A percentile compares a stretch with the other conserved stretches of the same genome.
phyloP scores from a whole-genome alignment of 257 asterid species.

The Lantana camara region DNA sequence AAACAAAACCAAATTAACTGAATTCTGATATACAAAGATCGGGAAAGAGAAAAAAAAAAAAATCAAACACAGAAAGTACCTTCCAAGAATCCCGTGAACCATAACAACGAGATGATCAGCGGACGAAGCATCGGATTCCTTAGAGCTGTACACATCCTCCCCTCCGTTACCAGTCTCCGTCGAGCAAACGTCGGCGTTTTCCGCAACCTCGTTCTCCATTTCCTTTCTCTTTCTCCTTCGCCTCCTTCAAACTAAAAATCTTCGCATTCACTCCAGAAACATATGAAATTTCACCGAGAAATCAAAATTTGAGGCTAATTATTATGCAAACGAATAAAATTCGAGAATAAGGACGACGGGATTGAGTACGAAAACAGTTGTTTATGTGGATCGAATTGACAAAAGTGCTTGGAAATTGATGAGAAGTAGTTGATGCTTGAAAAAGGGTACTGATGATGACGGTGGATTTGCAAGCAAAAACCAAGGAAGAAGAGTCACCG shows the following conservation, averaged over 20 bases:
- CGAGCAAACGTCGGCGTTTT: constrained; percentile 47
- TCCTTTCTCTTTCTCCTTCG: not conserved
- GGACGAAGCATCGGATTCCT: constrained; percentile 54
- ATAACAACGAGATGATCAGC: constrained; percentile 96
- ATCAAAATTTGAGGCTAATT: not conserved
- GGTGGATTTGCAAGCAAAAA: constrained; percentile 18
- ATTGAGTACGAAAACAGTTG: constrained; percentile 15
- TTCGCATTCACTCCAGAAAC: constrained; percentile 25
- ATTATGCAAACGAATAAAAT: not conserved
- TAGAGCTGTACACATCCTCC: constrained; percentile 69
- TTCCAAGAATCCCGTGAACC: constrained; percentile 99
- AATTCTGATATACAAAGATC: constrained; percentile 1
- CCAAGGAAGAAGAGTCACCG: not conserved
- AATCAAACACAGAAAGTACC: constrained; percentile 53
- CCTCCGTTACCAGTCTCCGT: constrained; percentile 65
- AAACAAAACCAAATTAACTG: constrained; percentile 1
- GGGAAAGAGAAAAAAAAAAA: not conserved
- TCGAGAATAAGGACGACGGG: not conserved
- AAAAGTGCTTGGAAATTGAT: constrained; percentile 12
- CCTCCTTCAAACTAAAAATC: not conserved
- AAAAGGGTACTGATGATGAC: constrained; percentile 10
- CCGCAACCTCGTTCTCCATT: constrained; percentile 48
- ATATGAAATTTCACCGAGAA: not conserved
- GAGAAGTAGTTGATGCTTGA: constrained; percentile 19
- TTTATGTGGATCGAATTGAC: not conserved